Conservation (phyloP, 1,139 yeast genomes). For the Pichia sorboxylosa region DNA sequence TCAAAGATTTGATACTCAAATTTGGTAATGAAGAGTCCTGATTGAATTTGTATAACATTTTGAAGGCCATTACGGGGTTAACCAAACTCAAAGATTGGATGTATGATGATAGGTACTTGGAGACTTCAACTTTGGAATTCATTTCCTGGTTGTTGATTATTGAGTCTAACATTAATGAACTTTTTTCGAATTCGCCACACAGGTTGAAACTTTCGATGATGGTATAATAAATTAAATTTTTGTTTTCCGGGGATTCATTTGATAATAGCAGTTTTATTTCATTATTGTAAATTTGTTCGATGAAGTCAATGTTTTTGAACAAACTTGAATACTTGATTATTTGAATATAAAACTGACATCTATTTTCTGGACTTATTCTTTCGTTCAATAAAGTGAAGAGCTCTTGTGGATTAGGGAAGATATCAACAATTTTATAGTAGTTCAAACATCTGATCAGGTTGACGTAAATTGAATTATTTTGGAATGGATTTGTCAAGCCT, state of each 20-base stretch:
- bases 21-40: constrained; percentile 23
- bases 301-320: constrained; percentile 14
- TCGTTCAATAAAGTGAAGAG: constrained; percentile 12
- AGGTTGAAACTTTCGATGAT: constrained; percentile 41
- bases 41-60: constrained; percentile 18
- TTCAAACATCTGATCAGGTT: constrained; percentile 19
- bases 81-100: constrained; percentile 17
- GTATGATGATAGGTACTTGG: constrained; percentile 16
- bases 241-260: constrained; percentile 18
- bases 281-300: constrained; percentile 16
- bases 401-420: constrained; percentile 9
- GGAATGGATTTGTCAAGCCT: constrained; percentile 23
- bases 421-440: constrained; percentile 13
- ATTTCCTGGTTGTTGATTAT: constrained; percentile 13
- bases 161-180: constrained; percentile 44
- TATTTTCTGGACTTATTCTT: constrained; percentile 6
- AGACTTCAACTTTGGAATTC: neutral
- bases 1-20: constrained; percentile 17
- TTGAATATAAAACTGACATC: constrained; percentile 14
- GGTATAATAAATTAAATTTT: constrained; percentile 38
- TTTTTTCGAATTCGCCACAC: constrained; percentile 36
- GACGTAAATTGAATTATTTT: constrained; percentile 12
- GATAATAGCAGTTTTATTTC: constrained; percentile 4
- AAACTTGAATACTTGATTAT: constrained; percentile 18
- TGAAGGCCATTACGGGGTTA: constrained; percentile 16